Conservation (phyloP, 495 filamentous ascomycete genomes). For the Talaromyces ruber region DNA sequence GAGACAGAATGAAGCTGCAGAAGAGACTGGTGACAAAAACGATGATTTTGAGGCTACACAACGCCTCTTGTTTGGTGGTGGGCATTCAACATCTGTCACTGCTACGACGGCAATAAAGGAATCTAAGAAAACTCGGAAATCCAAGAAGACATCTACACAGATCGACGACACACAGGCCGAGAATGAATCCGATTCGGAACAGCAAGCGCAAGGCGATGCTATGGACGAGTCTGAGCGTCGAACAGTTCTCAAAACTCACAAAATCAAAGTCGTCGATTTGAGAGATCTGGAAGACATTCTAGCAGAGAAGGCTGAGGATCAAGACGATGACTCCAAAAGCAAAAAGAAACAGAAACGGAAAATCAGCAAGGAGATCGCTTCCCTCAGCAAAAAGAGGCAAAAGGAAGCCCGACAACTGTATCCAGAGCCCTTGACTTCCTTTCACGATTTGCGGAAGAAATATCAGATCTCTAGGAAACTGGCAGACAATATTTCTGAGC, state of each 20-base stretch:
- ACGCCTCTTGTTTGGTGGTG: slow-evolving; percentile 13
- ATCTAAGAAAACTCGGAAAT: not conserved
- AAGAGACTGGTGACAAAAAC: slow-evolving; percentile 2
- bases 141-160: not conserved
- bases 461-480: slow-evolving; percentile 66
- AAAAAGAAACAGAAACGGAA: slow-evolving; percentile 41
- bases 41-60: slow-evolving; percentile 32
- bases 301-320: slow-evolving; percentile 26
- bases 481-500: slow-evolving; percentile 66
- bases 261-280: slow-evolving; percentile 76
- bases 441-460: slow-evolving; percentile 56
- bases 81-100: not conserved
- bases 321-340: slow-evolving; percentile 18
- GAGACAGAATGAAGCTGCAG: slow-evolving; percentile 16
- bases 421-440: slow-evolving; percentile 70
- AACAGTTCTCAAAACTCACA: slow-evolving; percentile 69
- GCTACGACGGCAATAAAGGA: slow-evolving; percentile 10
- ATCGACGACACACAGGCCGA: slow-evolving; percentile 12
- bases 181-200: slow-evolving; percentile 12
- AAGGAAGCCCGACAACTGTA: slow-evolving; percentile 48
- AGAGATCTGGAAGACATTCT: slow-evolving; percentile 33
- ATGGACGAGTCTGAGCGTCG: slow-evolving; percentile 60
- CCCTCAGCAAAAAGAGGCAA: slow-evolving; percentile 43
- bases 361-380: slow-evolving; percentile 33
- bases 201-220: slow-evolving; percentile 13